These are phyloP conservation scores for Lineolata rhizophorae DNA, from an alignment of 495 filamentous ascomycete genomes.

Conservation along the genomic window DNA sequence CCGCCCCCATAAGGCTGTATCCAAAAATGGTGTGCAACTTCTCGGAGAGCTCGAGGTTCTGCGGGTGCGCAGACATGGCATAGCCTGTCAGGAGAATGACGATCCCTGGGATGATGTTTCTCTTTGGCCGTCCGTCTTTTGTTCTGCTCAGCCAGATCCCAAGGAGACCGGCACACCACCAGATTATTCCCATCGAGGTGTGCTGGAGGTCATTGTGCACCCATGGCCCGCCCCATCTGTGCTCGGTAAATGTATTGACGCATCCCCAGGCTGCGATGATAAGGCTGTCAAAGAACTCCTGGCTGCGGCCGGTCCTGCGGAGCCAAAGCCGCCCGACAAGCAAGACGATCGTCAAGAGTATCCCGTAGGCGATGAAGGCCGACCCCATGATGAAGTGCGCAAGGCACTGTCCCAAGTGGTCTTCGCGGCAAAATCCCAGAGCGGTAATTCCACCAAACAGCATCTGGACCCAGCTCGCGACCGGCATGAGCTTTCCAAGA, in stretches of 20 bases:
- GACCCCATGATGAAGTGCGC: conserved; percentile 98
- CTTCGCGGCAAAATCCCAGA: conserved; percentile 80
- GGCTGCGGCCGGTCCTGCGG: conserved; percentile 59
- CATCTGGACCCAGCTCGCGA: conserved; percentile 87
- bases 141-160: conserved; percentile 80
- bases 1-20: conserved; percentile 86
- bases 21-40: conserved; percentile 87
- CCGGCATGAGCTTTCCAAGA: conserved; percentile 66
- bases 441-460: conserved; percentile 86
- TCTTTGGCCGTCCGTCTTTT: conserved; percentile 62
- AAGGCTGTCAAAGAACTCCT: conserved; percentile 91
- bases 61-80: conserved; percentile 79
- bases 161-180: conserved; percentile 84
- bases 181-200: conserved; percentile 90
- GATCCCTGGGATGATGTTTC: conserved; percentile 80
- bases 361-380: conserved; percentile 87
- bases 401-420: conserved; percentile 80
- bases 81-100: conserved; percentile 88
- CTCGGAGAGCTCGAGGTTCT: conserved; percentile 58
- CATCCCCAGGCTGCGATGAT: conserved; percentile 88
- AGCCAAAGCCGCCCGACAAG: conserved; percentile 80
- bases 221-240: conserved; percentile 79
- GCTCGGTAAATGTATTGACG: conserved; percentile 96
- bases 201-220: conserved; percentile 93
- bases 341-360: conserved; percentile 66